A percentile compares a stretch with the other conserved stretches of the same genome.
phyloP scores from a whole-genome alignment of 441 rosid genomes.

The Adansonia gregorii region DNA sequence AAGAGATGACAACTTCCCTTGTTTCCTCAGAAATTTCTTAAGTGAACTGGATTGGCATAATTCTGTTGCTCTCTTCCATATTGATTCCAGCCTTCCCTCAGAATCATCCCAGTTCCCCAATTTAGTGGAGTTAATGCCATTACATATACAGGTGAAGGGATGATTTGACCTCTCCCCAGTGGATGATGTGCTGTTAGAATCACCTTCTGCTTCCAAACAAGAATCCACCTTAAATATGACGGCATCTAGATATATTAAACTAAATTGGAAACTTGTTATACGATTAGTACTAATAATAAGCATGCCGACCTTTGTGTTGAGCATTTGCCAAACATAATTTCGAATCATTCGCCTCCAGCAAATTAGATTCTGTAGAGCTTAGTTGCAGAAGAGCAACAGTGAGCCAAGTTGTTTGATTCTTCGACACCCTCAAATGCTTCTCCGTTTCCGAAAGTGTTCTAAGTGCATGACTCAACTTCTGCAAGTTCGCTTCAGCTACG shows the following conservation, averaged over 20 bases:
- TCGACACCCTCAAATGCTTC: slow-evolving; percentile 82
- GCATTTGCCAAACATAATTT: slow-evolving; percentile 50
- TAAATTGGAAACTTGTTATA: background rate
- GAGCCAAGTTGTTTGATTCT: slow-evolving; percentile 91
- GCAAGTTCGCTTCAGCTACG: slow-evolving; percentile 78
- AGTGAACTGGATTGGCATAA: slow-evolving; percentile 75
- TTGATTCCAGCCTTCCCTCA: slow-evolving; percentile 58
- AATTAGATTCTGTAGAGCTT: slow-evolving; percentile 59
- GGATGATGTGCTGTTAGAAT: slow-evolving; percentile 54
- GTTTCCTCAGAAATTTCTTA: slow-evolving; percentile 64
- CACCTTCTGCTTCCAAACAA: slow-evolving; percentile 47
- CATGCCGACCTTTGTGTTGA: slow-evolving; percentile 54
- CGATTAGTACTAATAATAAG: background rate
- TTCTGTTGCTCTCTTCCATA: slow-evolving; percentile 71
- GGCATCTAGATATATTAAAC: background rate
- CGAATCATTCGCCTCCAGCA: slow-evolving; percentile 45
- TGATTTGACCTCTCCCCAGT: slow-evolving; percentile 52
- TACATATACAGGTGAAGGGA: slow-evolving; percentile 45
- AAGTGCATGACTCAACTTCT: slow-evolving; percentile 69
- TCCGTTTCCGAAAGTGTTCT: slow-evolving; percentile 91
- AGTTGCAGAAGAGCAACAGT: slow-evolving; percentile 90
- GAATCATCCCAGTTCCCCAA: slow-evolving; percentile 43
- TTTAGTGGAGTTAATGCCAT: slow-evolving; percentile 42
- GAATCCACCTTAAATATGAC: slow-evolving; percentile 13
- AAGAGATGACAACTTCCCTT: slow-evolving; percentile 79